These are phyloP conservation scores for Chaetomiaceae sp. DNA, from an alignment of 2,329 filamentous ascomycete species.

Conservation along the genomic window DNA sequence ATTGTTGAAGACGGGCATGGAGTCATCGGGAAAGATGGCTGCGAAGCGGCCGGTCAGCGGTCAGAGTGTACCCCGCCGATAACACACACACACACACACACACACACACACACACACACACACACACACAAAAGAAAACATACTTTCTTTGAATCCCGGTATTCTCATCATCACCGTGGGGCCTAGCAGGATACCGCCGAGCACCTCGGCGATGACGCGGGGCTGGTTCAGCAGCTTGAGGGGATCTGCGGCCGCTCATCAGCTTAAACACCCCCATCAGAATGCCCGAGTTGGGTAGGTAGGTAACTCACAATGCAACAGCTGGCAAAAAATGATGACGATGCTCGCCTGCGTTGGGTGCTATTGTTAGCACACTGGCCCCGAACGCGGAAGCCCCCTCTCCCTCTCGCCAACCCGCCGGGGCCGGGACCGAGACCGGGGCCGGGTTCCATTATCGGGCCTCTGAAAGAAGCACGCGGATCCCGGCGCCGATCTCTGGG, in stretches of 20 bases:
- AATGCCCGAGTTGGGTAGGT: too few relatives aligned
- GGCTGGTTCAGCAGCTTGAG: slow-evolving; percentile 49
- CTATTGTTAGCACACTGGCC: slow-evolving; percentile 22
- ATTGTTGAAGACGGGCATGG: slow-evolving; percentile 70
- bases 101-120: background rate
- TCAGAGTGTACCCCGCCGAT: too few relatives aligned
- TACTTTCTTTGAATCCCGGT: slow-evolving; percentile 61
- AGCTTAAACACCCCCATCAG: slow-evolving; percentile 13
- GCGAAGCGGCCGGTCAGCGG: slow-evolving; percentile 6
- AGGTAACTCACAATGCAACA: slow-evolving; percentile 53
- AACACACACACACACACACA: background rate
- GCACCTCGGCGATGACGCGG: slow-evolving; percentile 73
- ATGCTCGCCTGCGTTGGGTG: slow-evolving; percentile 43
- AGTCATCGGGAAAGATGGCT: slow-evolving; percentile 71
- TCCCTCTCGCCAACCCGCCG: too few relatives aligned
- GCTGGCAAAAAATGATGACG: slow-evolving; percentile 69
- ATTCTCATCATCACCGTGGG: slow-evolving; percentile 86
- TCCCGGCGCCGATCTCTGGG: background rate
- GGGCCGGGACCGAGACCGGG: background rate
- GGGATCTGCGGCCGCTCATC: slow-evolving; percentile 21
- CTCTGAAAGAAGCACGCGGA: slow-evolving; percentile 10
- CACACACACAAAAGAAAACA: background rate
- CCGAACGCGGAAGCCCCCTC: background rate
- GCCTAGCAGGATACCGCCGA: slow-evolving; percentile 74
- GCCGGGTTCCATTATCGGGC: slow-evolving; percentile 1